Conservation (phyloP, 1,284 basidiomycete species). For the Rhodofomes roseus region DNA sequence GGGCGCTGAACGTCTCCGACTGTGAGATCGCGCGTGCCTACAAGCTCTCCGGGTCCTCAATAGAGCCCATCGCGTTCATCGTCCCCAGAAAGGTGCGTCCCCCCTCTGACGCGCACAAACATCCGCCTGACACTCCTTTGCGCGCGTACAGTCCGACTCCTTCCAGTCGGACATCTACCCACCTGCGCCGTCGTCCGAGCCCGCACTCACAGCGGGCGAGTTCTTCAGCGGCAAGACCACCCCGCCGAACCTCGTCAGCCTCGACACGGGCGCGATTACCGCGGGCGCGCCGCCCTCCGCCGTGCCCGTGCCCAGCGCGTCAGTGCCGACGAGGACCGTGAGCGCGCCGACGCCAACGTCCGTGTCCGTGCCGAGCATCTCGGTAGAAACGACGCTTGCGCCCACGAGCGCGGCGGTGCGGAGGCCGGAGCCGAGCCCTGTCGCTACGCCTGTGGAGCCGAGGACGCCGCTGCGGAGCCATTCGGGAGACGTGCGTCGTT, state of each 20-base stretch:
- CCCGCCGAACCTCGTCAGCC: constrained; percentile 65
- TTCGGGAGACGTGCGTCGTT: constrained; percentile 16
- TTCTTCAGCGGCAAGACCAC: constrained; percentile 85
- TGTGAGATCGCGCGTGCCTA: constrained; percentile 96
- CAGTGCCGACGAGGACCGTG: constrained; percentile 29
- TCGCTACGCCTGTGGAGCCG: constrained; percentile 19
- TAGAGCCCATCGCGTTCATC: constrained; percentile 92
- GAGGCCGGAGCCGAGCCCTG: constrained; percentile 26
- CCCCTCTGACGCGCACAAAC: not conserved
- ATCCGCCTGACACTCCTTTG: not conserved
- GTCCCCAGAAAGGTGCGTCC: constrained; percentile 80
- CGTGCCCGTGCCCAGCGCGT: constrained; percentile 17
- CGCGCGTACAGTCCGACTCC: constrained; percentile 57
- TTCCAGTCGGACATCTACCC: constrained; percentile 97
- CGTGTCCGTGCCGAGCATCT: constrained; percentile 22
- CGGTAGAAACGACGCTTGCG: constrained; percentile 22
- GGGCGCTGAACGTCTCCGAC: constrained; percentile 82
- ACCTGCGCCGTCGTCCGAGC: constrained; percentile 78
- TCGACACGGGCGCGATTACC: constrained; percentile 53
- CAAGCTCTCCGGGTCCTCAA: constrained; percentile 75
- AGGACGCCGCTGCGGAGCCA: constrained; percentile 20
- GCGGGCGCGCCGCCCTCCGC: constrained; percentile 33
- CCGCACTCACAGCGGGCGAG: constrained; percentile 78
- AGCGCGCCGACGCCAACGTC: constrained; percentile 34
- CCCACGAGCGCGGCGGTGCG: constrained; percentile 17